Base-by-base conservation (phyloP, 1,139 yeast species). In the Hyphopichia wangnamkhiaoensis region DNA sequence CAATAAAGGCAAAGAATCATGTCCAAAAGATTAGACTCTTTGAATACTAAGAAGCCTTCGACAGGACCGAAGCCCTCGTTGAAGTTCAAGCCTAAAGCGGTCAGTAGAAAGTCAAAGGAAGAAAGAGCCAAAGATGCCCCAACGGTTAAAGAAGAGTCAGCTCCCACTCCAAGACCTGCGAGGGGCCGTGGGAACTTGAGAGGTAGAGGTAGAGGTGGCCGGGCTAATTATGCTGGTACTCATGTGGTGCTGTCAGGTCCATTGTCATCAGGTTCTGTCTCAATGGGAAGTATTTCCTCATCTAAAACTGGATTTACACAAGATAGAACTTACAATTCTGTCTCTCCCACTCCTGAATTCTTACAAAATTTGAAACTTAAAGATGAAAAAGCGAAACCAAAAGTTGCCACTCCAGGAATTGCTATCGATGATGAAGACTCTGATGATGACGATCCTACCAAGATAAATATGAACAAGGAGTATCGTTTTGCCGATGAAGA, bases 41-140 rank as follows among this genome's bases (percentile, higher is more conserved):
- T 72, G 49, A 69, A 65, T 49, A 52, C 68, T 32, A 65, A 64
- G 42, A 62, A 65, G 46, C 53, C 65, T 12, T 46, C 54, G 3
- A 32, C 52, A 35, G 52, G 41, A 4, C 50, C 65, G n/a, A 80
- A 76, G 51, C 79, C 80, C 16, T 70, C 73, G 21, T 68, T 78
- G 38, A 82, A 84, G 59, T 89, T 89, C 61, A 79, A 82, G 55
- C 96, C 96, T 1, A 89, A 89, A 58, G 83, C 73, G 1, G 95
- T 89, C 31, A 88, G 87, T 1, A 71, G 97, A 61, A 80, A 88
- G 56, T 68, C 89, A 16, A 84, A 87, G 50, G 93, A 86, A 52
- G 96, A 88, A 53, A 70, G 96, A 57, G 94, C 81, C 21, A 81
- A 84, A 33, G 79, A 80, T 29, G 90, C 90, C 0, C 88, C 90